Evolutionary conservation across 208 protist genomes (phyloP), one percentile per base, ranked within the genome.

Genomic region (Leishmania gerbilli): DNA sequence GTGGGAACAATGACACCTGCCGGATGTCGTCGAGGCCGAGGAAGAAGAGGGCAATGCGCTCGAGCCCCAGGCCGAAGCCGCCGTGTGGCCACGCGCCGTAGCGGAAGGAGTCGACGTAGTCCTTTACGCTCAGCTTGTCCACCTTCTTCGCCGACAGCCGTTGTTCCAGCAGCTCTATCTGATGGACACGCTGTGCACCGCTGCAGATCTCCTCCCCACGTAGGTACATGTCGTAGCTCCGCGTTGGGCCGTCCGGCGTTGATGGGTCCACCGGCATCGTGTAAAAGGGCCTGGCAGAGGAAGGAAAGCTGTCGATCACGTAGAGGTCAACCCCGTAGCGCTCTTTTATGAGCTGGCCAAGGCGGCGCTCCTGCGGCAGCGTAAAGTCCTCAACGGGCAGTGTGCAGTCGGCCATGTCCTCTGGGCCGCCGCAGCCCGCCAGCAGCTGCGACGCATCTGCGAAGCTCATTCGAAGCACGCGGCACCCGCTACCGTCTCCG

Each of bases 161-260:
- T 45, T 93, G 72, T 74, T 90, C 49, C 13, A 99, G 93, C 45
- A 99, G 53, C 6, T 58, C 89, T 3, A 92, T 67, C 78, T 99
- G 93, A 87, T 99, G 98, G n/a, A 99, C 88, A 81, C 99, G 96
- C 92, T 99, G 99, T 17, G 99, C 99, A 6, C 99, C 99, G 11
- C 99, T 99, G 72, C 95, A 96, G 77, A 99, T 99, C 91, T 99
- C 99, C 88, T 99, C 98, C 49, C 99, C 99, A 71, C 99, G 94
- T 24, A 99, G 90, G 82, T 99, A 99, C 87, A 99, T 87, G 92
- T 99, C 99, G 90, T 99, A 99, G 74, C 92, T 92, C 71, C 92
- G 86, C 64, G 92, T 93, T 21, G 79, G 81, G 6, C 75, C 83
- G 0, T 90, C 71, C 5, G 71, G 81, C 37, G 65, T 27, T 5